A percentile compares a stretch with the other conserved stretches of the same genome.
phyloP scores from a whole-genome alignment of 441 rosid genomes.

The Adansonia madagascariensis region DNA sequence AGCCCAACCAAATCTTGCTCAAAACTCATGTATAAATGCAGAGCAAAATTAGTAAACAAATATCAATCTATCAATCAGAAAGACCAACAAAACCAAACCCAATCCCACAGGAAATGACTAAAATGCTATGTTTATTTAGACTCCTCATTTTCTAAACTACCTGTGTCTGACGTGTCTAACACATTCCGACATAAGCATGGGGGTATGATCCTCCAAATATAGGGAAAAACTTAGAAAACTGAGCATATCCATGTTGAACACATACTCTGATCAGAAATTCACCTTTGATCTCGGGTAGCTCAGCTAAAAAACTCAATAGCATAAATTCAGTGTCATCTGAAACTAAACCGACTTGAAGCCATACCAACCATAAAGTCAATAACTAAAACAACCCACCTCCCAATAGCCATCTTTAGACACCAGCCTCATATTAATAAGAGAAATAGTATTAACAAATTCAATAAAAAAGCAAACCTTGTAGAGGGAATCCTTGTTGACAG shows the following conservation, averaged over 20 bases:
- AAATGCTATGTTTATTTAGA: not conserved
- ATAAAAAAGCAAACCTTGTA: constrained; percentile 61
- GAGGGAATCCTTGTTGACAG: constrained; percentile 80
- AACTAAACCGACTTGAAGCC: not conserved
- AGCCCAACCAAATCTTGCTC: too few relatives aligned
- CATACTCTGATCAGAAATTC: too few relatives aligned
- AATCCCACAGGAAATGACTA: not conserved
- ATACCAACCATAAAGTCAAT: not conserved
- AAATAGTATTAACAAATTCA: not conserved
- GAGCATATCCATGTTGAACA: too few relatives aligned
- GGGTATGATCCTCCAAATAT: too few relatives aligned
- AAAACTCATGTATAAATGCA: too few relatives aligned
- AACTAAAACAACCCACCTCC: not conserved
- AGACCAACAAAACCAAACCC: not conserved
- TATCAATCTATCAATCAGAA: not conserved
- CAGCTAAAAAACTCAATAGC: too few relatives aligned
- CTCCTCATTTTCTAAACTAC: too few relatives aligned
- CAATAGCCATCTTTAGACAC: not conserved
- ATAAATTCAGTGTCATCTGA: not conserved
- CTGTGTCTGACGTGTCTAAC: too few relatives aligned
- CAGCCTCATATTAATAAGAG: not conserved
- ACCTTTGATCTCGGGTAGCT: too few relatives aligned
- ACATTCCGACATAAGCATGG: too few relatives aligned
- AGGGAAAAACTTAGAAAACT: too few relatives aligned
- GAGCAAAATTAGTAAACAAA: too few relatives aligned